Evolutionary conservation across 805 yeast genomes (phyloP).

Genomic region (Yamadazyma laniorum): DNA sequence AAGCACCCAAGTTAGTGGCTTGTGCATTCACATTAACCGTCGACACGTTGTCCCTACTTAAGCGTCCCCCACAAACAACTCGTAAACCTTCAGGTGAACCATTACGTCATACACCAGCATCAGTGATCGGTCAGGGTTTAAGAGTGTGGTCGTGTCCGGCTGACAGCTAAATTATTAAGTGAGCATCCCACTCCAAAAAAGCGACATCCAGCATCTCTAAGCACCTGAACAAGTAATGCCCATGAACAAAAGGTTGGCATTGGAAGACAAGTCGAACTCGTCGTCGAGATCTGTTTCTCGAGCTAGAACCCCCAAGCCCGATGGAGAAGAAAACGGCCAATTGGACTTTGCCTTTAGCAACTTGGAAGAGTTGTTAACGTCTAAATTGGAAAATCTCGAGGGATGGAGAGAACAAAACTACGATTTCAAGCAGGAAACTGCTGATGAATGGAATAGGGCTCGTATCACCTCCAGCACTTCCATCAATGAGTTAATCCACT

Average conservation of each 20-base stretch:
- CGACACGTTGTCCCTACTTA: too few species aligned
- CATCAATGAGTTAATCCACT: slow-evolving; percentile 44
- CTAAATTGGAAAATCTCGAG: slow-evolving; percentile 32
- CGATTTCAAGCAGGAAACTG: slow-evolving; percentile 28
- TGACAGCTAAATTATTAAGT: too few species aligned
- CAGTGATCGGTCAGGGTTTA: too few species aligned
- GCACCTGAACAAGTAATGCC: too few species aligned
- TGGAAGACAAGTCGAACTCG: slow-evolving; percentile 21
- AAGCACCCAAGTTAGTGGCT: too few species aligned
- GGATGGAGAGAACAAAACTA: slow-evolving; percentile 13
- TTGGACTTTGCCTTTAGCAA: slow-evolving; percentile 34
- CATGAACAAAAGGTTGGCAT: slow-evolving; percentile 4
- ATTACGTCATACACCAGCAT: too few species aligned
- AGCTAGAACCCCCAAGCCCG: slow-evolving; percentile 35
- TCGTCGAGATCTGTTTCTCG: slow-evolving; percentile 33
- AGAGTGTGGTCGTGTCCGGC: too few species aligned
- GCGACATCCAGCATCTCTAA: too few species aligned
- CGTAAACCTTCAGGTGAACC: too few species aligned
- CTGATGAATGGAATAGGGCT: slow-evolving; percentile 29
- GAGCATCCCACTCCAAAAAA: too few species aligned
- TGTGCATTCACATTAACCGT: too few species aligned
- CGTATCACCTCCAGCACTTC: slow-evolving; percentile 38
- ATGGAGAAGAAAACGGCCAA: slow-evolving; percentile 35
- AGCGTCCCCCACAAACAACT: too few species aligned
- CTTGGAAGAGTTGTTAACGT: slow-evolving; percentile 33